A percentile compares a stretch with the other conserved stretches of the same genome.
Evolutionary conservation across 257 asterid species (phyloP).

Genomic region (Avicennia marina): DNA sequence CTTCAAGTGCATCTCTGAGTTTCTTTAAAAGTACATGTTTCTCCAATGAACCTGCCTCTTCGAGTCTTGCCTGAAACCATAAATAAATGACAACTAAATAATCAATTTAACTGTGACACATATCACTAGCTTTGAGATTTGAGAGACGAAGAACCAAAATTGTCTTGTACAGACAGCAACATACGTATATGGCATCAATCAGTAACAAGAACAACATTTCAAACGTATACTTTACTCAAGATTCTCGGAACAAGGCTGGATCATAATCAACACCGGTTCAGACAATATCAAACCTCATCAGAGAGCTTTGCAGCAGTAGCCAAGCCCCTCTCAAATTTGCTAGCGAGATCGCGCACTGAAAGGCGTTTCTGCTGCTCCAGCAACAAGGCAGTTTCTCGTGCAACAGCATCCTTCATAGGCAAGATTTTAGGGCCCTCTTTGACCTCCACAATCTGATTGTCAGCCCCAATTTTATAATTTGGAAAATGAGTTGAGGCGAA

Average conservation of each 20-base stretch:
- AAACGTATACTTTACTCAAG: no score
- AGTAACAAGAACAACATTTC: no score
- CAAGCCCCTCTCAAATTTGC: constrained; percentile 83
- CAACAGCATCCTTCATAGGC: constrained; percentile 76
- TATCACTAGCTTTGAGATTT: not conserved
- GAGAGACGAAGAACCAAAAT: no score
- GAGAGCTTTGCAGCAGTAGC: constrained; percentile 90
- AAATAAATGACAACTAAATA: constrained; percentile 2
- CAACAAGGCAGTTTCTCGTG: constrained; percentile 66
- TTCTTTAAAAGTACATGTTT: constrained; percentile 86
- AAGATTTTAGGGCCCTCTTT: constrained; percentile 50
- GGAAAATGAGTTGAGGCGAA: constrained; percentile 75
- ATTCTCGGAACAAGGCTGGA: not conserved
- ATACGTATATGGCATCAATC: no score
- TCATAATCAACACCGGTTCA: not conserved
- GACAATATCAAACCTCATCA: constrained; percentile 52
- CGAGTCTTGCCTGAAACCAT: constrained; percentile 64
- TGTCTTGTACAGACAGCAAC: no score
- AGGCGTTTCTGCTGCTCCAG: constrained; percentile 84
- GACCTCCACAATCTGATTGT: constrained; percentile 72
- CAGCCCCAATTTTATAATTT: constrained; percentile 62
- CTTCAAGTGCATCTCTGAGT: constrained; percentile 89
- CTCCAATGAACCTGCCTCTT: constrained; percentile 86
- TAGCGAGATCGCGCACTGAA: constrained; percentile 88
- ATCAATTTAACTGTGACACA: not conserved